Percentiles rank a stretch among this genome's conserved stretches.
Evolutionary conservation across 176 grass and related monocot genomes (phyloP).

Genomic region (Carex parvula): DNA sequence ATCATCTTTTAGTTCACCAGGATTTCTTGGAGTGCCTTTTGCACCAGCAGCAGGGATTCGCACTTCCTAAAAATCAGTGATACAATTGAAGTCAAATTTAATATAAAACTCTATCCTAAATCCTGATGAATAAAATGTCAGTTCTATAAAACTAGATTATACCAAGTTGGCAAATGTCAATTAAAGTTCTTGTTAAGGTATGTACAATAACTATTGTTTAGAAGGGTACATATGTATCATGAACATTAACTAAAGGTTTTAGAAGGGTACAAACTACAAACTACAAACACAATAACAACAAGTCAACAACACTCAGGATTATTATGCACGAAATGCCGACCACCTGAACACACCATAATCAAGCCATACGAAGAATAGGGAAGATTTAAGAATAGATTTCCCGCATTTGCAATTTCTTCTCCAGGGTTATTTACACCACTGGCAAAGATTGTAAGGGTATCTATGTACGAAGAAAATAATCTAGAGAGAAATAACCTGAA

Average conservation of each 20-base stretch:
- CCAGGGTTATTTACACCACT: not conserved
- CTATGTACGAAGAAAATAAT: not conserved
- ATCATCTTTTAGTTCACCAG: constrained; percentile 82
- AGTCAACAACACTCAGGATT: not conserved
- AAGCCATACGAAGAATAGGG: not conserved
- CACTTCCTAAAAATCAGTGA: constrained; percentile 70
- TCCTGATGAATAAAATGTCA: not conserved
- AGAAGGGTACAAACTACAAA: not conserved
- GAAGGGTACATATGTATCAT: not conserved
- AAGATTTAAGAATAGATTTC: not conserved
- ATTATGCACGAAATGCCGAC: not conserved
- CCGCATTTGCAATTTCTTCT: not conserved
- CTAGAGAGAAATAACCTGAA: constrained; percentile 48
- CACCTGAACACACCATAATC: not conserved
- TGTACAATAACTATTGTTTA: not conserved
- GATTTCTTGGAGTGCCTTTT: constrained; percentile 76
- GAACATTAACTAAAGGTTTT: not conserved
- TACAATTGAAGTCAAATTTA: not conserved
- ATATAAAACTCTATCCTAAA: not conserved
- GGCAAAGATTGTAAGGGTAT: not conserved
- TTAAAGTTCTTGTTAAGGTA: not conserved
- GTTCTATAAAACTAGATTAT: not conserved
- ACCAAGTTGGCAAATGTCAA: not conserved
- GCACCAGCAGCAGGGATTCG: constrained; percentile 84
- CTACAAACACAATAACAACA: not conserved